These are phyloP conservation scores for Dioscorea dumetorum DNA, from an alignment of 106 monocot genomes.

Conservation along the genomic window DNA sequence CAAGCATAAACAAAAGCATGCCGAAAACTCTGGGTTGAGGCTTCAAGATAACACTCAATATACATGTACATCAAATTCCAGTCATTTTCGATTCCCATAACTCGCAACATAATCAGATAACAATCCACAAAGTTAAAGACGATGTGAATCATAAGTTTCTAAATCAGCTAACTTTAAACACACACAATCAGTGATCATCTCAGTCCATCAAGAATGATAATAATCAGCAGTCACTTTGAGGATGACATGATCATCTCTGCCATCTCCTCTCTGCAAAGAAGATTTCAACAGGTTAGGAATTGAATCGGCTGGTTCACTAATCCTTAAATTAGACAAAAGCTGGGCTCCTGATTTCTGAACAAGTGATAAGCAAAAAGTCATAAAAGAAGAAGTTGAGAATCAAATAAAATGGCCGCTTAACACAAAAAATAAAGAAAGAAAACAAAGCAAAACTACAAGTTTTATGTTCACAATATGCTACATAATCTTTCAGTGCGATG, in stretches of 20 bases:
- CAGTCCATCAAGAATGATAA: neutral
- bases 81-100: neutral
- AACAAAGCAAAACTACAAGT: too few relatives aligned
- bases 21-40: neutral
- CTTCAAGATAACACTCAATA: neutral
- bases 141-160: neutral
- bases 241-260: constrained; percentile 10
- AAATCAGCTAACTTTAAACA: neutral
- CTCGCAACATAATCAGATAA: neutral
- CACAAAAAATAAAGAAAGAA: too few relatives aligned
- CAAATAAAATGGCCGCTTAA: too few relatives aligned
- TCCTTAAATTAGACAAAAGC: too few relatives aligned
- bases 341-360: too few relatives aligned
- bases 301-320: too few relatives aligned
- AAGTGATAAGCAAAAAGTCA: too few relatives aligned
- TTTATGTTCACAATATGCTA: too few relatives aligned
- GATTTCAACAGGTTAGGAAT: neutral
- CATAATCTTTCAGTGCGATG: too few relatives aligned
- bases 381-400: too few relatives aligned
- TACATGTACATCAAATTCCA: constrained; percentile 1
- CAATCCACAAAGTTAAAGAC: neutral
- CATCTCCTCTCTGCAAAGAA: constrained; percentile 20
- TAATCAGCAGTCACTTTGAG: neutral
- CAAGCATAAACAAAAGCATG: too few relatives aligned
- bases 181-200: neutral